A percentile compares a stretch with the other conserved stretches of the same genome.
Evolutionary conservation across 352 stramenopile species (phyloP).

Genomic region (Phytopythium montanum): DNA sequence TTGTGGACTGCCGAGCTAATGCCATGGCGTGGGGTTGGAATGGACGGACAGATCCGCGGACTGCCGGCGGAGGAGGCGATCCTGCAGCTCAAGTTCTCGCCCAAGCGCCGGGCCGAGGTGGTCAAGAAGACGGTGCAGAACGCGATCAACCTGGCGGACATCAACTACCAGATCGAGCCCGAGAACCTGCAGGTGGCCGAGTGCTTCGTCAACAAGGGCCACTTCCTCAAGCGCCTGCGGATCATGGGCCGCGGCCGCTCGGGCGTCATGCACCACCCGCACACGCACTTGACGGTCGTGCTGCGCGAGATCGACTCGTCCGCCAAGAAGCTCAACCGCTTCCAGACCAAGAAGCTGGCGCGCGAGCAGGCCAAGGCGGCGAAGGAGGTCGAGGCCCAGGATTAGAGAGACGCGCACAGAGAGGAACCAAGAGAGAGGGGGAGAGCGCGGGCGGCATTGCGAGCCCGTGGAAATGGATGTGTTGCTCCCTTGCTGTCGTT

Average conservation of each 20-base stretch:
- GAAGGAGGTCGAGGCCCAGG: conserved; percentile 7
- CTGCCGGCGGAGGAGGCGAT: conserved; percentile 71
- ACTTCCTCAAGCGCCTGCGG: conserved; percentile 78
- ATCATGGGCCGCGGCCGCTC: conserved; percentile 84
- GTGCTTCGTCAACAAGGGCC: conserved; percentile 85
- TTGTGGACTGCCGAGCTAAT: too few species aligned
- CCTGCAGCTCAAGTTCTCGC: conserved; percentile 86
- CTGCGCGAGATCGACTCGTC: conserved; percentile 76
- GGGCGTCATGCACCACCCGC: conserved; percentile 81
- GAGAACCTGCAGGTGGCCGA: conserved; percentile 80
- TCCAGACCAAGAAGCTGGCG: conserved; percentile 70
- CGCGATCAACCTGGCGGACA: conserved; percentile 84
- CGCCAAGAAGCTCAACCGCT: conserved; percentile 72
- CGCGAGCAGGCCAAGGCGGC: conserved; percentile 44
- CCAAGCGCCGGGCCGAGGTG: conserved; percentile 80
- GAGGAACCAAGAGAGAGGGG: neutral
- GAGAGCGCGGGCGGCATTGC: neutral
- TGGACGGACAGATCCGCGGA: conserved; percentile 41
- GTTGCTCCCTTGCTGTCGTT: neutral
- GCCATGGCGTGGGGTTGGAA: neutral
- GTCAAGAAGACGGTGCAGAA: conserved; percentile 86
- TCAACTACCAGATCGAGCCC: conserved; percentile 86
- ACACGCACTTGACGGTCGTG: conserved; percentile 78
- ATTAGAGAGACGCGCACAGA: neutral
- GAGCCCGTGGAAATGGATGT: neutral